Percentiles rank a stretch among this genome's conserved stretches.
Conservation (phyloP, 2,329 filamentous ascomycete species). For the Huntiella decipiens region DNA sequence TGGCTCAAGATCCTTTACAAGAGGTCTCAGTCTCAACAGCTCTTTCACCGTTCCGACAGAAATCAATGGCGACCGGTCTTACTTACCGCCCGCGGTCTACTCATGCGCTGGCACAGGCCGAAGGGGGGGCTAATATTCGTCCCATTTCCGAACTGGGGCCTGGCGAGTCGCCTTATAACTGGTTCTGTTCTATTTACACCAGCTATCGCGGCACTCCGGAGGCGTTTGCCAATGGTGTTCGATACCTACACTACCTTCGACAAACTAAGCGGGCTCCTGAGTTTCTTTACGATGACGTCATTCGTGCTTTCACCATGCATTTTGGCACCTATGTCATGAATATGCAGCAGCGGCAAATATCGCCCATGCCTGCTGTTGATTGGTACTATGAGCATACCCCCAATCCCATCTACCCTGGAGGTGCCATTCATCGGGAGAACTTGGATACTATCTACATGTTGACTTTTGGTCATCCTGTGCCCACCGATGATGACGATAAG, state of each 20-base stretch:
- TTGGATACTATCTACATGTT: conserved; percentile 17
- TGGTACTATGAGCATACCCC: conserved; percentile 22
- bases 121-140: too few species aligned
- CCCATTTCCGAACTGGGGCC: too few species aligned
- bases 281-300: conserved; percentile 34
- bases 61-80: too few species aligned
- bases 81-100: too few species aligned
- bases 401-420: conserved; percentile 16
- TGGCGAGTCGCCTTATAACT: conserved; percentile 17
- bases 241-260: conserved; percentile 23
- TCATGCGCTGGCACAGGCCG: too few species aligned
- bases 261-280: conserved; percentile 19
- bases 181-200: conserved; percentile 26
- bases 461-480: neutral
- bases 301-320: conserved; percentile 24
- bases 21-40: too few species aligned
- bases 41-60: too few species aligned
- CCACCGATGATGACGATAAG: neutral
- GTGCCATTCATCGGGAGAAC: conserved; percentile 20
- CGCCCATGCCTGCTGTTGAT: conserved; percentile 21
- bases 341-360: conserved; percentile 10
- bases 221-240: conserved; percentile 27
- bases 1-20: too few species aligned
- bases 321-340: conserved; percentile 24
- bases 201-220: conserved; percentile 21